Evolutionary conservation across 208 protist species (phyloP), one percentile per base, ranked within the genome.

Genomic region (Trypanosoma lewisi): DNA sequence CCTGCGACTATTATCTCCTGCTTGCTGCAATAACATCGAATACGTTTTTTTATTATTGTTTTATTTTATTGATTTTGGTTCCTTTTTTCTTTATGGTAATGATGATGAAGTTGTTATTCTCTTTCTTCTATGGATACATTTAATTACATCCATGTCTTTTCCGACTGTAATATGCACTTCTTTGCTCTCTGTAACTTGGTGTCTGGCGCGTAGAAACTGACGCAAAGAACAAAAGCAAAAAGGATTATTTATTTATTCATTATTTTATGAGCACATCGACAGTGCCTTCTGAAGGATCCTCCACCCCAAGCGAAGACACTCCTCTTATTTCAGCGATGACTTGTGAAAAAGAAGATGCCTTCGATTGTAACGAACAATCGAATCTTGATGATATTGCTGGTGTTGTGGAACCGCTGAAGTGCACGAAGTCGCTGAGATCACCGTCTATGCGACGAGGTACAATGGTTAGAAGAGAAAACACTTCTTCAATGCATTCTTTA

Each of bases 401-500:
- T 47, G 34, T 69, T 50, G 19, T 62, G 52, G 23, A 70, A 45
- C 49, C 60, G 39, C 4, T 68, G 48, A 25, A 62, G 49, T 27
- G 70, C 64, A 44, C 67, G 54, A 16, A 64, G 41, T 36, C 73
- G 45, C 12, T 54, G 62, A 31, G 28, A 55, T 21, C 67, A 57
- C n/a, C 34, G 57, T 25, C 30, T 65, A 16, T 51, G 54, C 17
- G 65, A 33, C 21, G 48, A 69, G 31, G 50, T 59, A 16, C 45
- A 51, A 19, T 62, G 57, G 31, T 14, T 21, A 14, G 49, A 30
- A 31, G 58, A 54, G 52, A 39, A 67, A 12, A 62, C 57, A 25
- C 16, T 47, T 34, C 70, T 4, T 63, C 78, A 0, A 68, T 93
- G 45, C 86, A 82, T 49, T 78, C 58, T 49, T 88, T 90, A 48